Base-by-base conservation (phyloP, 2,329 filamentous ascomycete genomes). In the Diaporthe amygdali region DNA sequence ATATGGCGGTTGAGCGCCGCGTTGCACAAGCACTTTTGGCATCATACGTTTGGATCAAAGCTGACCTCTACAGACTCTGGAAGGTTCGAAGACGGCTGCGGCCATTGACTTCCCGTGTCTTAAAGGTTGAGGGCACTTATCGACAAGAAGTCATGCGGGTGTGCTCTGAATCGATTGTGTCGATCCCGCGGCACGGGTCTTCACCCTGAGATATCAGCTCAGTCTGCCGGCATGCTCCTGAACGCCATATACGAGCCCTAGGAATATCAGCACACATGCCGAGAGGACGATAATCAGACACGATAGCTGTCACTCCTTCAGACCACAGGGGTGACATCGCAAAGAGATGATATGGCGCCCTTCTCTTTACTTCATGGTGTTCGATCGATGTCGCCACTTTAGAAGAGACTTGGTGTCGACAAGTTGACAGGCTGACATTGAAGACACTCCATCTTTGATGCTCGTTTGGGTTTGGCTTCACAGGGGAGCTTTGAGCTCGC, bases 401-500 rank as follows among this genome's bases (percentile, higher is more conserved):
- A n/a, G n/a, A n/a, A 61, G 27, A 37, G 32, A 61, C 44, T 32
- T 37, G 52, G 27, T 41, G 10, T 54, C 49, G 49, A 46, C 47
- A 49, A 30, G 22, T 37, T 41, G 30, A 39, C 30, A 49, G 52
- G 46, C 20, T 59, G 66, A n/a, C 27, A 39, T 47, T n/a, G 22
- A 39, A 55, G 41, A 49, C 30, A 37, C 30, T 41, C 17, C 34
- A 49, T 37, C 54, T 59, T 41, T 30, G 41, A 47, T 52, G 14
- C 30, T 72, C 68, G 59, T 76, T 74, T 72, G 74, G 73, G 74
- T 75, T 75, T 78, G 75, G 76, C 76, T 75, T 75, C 75, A 72
- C 75, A 74, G 64, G 30, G 59, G 74, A 76, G 71, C 61, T 37
- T 25, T 56, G 61, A 67, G 66, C 41, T 75, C 76, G 77, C 74